Evolutionary conservation across 371 early-diverging fungal species (phyloP), one percentile per base, ranked within the genome.

Genomic region (Thermomucor indicae-seudaticae): DNA sequence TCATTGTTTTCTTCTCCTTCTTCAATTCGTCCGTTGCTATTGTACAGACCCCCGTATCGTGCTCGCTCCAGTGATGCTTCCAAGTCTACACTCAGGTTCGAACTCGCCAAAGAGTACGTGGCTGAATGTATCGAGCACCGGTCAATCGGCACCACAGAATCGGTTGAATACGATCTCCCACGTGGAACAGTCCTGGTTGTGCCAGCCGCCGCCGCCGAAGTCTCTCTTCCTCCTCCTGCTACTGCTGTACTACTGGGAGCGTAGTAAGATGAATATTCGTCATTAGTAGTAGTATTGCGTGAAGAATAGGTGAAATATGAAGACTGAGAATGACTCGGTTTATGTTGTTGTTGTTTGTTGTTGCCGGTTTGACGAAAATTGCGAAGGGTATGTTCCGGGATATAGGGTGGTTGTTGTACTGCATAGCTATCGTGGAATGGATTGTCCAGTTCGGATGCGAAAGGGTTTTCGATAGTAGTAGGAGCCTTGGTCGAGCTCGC

Each of bases 401-500:
- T n/a, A n/a, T n/a, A n/a, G n/a, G n/a, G n/a, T n/a, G n/a, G n/a
- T n/a, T n/a, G n/a, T 6, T 24, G 37, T n/a, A 55, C 51, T 3
- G 49, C 57, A 46, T 60, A 50, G 0, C 48, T 50, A 34, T 70
- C 71, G 28, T 75, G 65, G 49, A 75, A 75, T 5, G 75, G 75
- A 29, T 74, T 60, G 1, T 58, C 60, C 16, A 68, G 34, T 1
- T 42, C 43, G 4, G 65, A 52, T 14, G 55, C 34, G 48, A 58
- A 60, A 20, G 67, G 62, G 25, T 61, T 49, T 19, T 37, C 39
- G 31, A 49, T 40, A 17, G 46, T 35, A 29, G 51, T 31, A 19
- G 55, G 45, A 12, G 60, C 17, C 34, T 40, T 24, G 8, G 50
- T 48, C 29, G n/a, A n/a, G n/a, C n/a, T n/a, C n/a, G n/a, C n/a